Conservation (phyloP, 2,329 filamentous ascomycete genomes). For the Didymellaceae sp. region DNA sequence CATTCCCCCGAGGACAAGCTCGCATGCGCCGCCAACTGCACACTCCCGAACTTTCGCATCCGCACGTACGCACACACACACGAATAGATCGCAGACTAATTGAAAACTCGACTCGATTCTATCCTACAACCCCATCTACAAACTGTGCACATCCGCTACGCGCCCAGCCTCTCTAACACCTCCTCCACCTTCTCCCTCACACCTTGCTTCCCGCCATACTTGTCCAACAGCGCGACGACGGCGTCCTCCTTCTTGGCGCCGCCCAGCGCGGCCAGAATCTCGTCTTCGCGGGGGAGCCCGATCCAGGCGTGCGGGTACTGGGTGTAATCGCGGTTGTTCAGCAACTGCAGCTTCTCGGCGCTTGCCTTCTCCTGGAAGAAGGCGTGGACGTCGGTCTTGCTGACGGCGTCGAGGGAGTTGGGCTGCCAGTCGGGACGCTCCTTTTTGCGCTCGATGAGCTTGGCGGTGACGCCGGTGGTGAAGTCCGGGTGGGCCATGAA, state of each 20-base stretch:
- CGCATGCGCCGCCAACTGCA: too few species aligned
- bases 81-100: too few species aligned
- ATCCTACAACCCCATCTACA: too few species aligned
- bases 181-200: slow-evolving; percentile 66
- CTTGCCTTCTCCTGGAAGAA: slow-evolving; percentile 65
- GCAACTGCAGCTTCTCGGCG: slow-evolving; percentile 61
- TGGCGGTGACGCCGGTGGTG: slow-evolving; percentile 84
- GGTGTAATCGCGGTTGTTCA: slow-evolving; percentile 67
- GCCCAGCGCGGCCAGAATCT: slow-evolving; percentile 58
- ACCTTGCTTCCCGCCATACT: slow-evolving; percentile 54
- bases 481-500: slow-evolving; percentile 97
- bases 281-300: slow-evolving; percentile 74
- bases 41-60: too few species aligned
- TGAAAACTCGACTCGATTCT: too few species aligned
- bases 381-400: slow-evolving; percentile 62
- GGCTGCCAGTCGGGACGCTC: slow-evolving; percentile 78
- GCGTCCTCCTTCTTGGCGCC: slow-evolving; percentile 45
- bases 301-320: slow-evolving; percentile 76
- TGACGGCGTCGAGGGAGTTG: slow-evolving; percentile 71
- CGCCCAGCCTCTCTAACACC: slow-evolving; percentile 63
- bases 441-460: slow-evolving; percentile 74
- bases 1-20: too few species aligned
- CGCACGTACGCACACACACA: too few species aligned
- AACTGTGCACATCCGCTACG: too few species aligned
- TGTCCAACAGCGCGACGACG: slow-evolving; percentile 49